phyloP scores from a whole-genome alignment of 2,329 filamentous ascomycete species.

The Emmonsiellopsis sp. region DNA sequence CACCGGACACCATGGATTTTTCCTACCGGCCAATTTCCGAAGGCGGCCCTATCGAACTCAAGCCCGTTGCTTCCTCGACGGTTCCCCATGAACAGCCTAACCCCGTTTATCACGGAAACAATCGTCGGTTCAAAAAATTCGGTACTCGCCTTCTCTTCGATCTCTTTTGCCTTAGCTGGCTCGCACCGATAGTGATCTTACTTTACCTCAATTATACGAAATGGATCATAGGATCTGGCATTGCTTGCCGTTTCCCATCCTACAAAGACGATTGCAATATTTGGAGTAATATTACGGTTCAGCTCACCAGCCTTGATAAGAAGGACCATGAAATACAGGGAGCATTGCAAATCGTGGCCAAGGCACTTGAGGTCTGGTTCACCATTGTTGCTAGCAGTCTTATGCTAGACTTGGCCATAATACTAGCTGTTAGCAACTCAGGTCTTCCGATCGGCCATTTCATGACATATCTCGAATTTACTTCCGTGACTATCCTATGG shows the following conservation, averaged over 20 bases:
- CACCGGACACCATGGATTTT: too few relatives aligned
- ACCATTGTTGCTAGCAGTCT: constrained; percentile 17
- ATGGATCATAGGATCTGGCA: constrained; percentile 19
- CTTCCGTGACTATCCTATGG: constrained; percentile 14
- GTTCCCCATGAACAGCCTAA: neutral
- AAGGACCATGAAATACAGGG: constrained; percentile 19
- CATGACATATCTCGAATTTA: constrained; percentile 18
- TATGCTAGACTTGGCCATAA: constrained; percentile 14
- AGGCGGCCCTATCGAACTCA: too few relatives aligned
- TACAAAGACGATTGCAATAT: constrained; percentile 12
- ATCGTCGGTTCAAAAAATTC: neutral
- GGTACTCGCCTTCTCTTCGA: neutral
- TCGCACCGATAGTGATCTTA: constrained; percentile 17
- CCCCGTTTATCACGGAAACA: neutral
- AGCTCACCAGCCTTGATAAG: constrained; percentile 12
- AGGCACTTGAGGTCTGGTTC: constrained; percentile 25
- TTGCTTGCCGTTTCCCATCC: constrained; percentile 16
- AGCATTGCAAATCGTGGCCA: constrained; percentile 21
- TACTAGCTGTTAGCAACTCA: constrained; percentile 12
- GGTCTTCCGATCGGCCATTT: constrained; percentile 21
- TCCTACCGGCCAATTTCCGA: too few relatives aligned
- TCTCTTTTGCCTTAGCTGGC: constrained; percentile 17
- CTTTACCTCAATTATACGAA: constrained; percentile 18
- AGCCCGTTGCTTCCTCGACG: neutral
- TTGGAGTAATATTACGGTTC: constrained; percentile 6